Evolutionary conservation across 163 green algal genomes (phyloP), one percentile per base, ranked within the genome.

Genomic region (Chlamydomonas reinhardtii): DNA sequence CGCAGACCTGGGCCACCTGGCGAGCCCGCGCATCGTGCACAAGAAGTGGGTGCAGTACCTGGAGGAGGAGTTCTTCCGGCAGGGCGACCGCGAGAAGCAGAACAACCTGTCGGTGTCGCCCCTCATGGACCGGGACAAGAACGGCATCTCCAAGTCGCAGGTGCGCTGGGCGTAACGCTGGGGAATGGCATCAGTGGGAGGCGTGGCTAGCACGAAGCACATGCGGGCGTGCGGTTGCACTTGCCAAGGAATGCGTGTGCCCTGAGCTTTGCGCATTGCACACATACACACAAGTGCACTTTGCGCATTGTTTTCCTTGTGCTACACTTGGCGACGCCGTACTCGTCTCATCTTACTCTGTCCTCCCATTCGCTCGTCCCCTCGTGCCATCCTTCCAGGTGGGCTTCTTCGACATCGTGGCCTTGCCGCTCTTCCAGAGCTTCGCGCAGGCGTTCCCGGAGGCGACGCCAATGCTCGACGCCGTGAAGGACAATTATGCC

Each of bases 331-430:
- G n/a, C n/a, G n/a, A n/a, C n/a, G n/a, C n/a, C n/a, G n/a, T n/a
- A n/a, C n/a, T n/a, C n/a, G n/a, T n/a, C n/a, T n/a, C n/a, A n/a
- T n/a, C n/a, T n/a, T n/a, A n/a, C n/a, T n/a, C n/a, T n/a, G n/a
- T n/a, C n/a, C n/a, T n/a, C n/a, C n/a, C n/a, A n/a, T n/a, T n/a
- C n/a, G n/a, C n/a, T 59, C 70, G 6, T 31, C 59, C 32, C 35
- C 34, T 76, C 4, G 17, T 34, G 5, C 64, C 35, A 29, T 32
- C 24, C 5, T 16, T 15, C 70, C 89, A 96, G 90, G 89, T 95
- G 15, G 94, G 92, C 74, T 95, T 96, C 89, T 95, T 96, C 72
- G 94, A 94, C 85, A 93, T 95, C 31, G 94, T 95, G 62, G 92
- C 92, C 17, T 87, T 95, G 86, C 94, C 94, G 31, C 86, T 95